phyloP scores from a whole-genome alignment of 495 filamentous ascomycete species.

The Hypoxylon crocopeplum region DNA sequence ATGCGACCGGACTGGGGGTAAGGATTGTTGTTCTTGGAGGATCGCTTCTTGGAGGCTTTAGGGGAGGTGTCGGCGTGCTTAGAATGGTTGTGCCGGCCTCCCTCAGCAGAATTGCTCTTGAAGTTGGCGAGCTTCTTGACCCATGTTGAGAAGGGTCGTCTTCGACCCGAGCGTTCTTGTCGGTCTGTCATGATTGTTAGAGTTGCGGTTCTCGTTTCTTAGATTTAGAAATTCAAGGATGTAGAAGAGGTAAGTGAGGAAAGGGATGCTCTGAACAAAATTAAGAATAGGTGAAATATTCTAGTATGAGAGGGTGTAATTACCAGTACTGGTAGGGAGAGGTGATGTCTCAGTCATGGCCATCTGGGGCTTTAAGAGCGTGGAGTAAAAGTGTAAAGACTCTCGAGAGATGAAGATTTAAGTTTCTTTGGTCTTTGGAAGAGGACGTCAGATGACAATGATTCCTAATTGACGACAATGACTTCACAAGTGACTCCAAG shows the following conservation, averaged over 20 bases:
- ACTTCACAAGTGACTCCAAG: conserved; percentile 3
- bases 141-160: conserved; percentile 88
- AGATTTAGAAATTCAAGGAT: conserved; percentile 27
- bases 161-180: conserved; percentile 61
- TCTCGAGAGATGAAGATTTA: conserved; percentile 6
- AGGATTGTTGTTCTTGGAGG: conserved; percentile 79
- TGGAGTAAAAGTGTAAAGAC: conserved; percentile 19
- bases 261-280: conserved; percentile 14
- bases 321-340: conserved; percentile 66
- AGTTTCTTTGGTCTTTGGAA: conserved; percentile 9
- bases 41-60: conserved; percentile 61
- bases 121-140: conserved; percentile 93
- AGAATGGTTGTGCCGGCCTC: conserved; percentile 39
- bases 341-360: conserved; percentile 71
- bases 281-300: conserved; percentile 23
- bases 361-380: conserved; percentile 51
- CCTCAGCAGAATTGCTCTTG: conserved; percentile 62
- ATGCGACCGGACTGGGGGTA: conserved; percentile 71
- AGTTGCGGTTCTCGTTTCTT: conserved; percentile 9
- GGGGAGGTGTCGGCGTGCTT: conserved; percentile 43
- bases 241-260: conserved; percentile 23
- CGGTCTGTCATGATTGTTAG: conserved; percentile 48
- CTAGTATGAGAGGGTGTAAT: conserved; percentile 23
- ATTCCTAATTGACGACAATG: conserved; percentile 15
- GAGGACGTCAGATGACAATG: conserved; percentile 13